A percentile compares a stretch with the other conserved stretches of the same genome.
Conservation (phyloP, 192 early-diverging fungal genomes). For the Funneliformis geosporum region DNA sequence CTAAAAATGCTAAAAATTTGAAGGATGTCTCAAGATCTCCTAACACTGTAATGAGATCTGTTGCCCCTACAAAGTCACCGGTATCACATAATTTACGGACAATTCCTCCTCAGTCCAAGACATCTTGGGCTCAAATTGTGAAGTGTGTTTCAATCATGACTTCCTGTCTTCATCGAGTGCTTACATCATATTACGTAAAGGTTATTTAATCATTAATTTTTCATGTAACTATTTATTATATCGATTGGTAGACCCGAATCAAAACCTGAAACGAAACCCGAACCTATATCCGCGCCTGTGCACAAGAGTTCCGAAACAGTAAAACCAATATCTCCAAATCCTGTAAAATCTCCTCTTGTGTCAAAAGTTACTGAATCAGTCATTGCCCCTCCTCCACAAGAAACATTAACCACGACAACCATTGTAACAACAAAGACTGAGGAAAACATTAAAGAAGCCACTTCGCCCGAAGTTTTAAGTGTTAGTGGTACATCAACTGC, state of each 20-base stretch:
- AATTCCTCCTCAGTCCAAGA: slow-evolving; percentile 42
- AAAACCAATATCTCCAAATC: slow-evolving; percentile 34
- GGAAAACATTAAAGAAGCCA: slow-evolving; percentile 12
- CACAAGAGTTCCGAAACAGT: slow-evolving; percentile 36
- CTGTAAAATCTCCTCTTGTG: slow-evolving; percentile 28
- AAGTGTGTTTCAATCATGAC: slow-evolving; percentile 49
- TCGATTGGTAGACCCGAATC: slow-evolving; percentile 33
- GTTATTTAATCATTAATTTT: too few relatives aligned
- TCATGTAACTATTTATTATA: not conserved
- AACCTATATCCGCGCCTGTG: slow-evolving; percentile 35
- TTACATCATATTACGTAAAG: not conserved
- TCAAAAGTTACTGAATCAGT: slow-evolving; percentile 31
- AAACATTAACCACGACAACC: slow-evolving; percentile 22
- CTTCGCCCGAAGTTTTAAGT: slow-evolving; percentile 13
- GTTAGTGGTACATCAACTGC: slow-evolving; percentile 25
- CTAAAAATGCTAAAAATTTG: slow-evolving; percentile 3
- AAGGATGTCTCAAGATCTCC: slow-evolving; percentile 9
- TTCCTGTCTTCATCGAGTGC: slow-evolving; percentile 2
- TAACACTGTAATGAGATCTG: slow-evolving; percentile 25
- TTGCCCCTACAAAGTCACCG: slow-evolving; percentile 20
- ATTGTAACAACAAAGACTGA: slow-evolving; percentile 35
- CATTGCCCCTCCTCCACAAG: slow-evolving; percentile 26
- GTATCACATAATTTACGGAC: slow-evolving; percentile 41
- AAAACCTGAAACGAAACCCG: slow-evolving; percentile 52
- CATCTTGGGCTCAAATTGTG: slow-evolving; percentile 67